These are phyloP conservation scores for Cladobotryum mycophilum DNA, from an alignment of 2,329 filamentous ascomycete species.

Conservation along the genomic window DNA sequence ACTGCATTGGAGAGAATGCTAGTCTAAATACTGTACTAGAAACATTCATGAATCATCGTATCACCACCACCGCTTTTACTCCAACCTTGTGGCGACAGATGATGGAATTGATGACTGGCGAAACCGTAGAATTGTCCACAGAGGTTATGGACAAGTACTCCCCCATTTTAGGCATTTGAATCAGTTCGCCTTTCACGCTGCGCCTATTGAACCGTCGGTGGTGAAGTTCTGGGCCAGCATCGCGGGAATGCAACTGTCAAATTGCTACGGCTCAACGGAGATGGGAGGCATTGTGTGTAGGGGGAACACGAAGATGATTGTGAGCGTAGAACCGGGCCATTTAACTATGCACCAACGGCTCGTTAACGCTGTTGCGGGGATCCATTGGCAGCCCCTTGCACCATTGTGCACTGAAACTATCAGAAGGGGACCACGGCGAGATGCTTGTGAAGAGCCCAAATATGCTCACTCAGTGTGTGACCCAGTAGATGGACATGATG, in stretches of 20 bases:
- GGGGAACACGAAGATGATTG: not conserved
- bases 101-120: slow-evolving; percentile 5
- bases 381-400: not conserved
- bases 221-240: too few species aligned
- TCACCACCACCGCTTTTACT: slow-evolving; percentile 10
- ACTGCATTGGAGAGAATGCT: slow-evolving; percentile 6
- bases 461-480: slow-evolving; percentile 6
- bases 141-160: not conserved
- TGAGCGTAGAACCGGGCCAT: not conserved
- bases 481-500: not conserved
- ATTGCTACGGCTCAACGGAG: slow-evolving; percentile 11
- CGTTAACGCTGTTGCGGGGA: too few species aligned
- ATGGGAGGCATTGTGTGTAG: not conserved
- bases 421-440: slow-evolving; percentile 12
- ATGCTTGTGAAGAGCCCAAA: slow-evolving; percentile 10
- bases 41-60: slow-evolving; percentile 3
- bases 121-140: not conserved
- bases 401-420: slow-evolving; percentile 1
- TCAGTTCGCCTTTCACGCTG: too few species aligned
- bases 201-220: not conserved
- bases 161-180: too few species aligned
- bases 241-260: too few species aligned
- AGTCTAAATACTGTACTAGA: slow-evolving; percentile 4
- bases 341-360: too few species aligned
- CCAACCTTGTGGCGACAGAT: slow-evolving; percentile 9